Evolutionary conservation across 1,139 yeast species (phyloP).

Genomic region (Zygosaccharomyces sapae): DNA sequence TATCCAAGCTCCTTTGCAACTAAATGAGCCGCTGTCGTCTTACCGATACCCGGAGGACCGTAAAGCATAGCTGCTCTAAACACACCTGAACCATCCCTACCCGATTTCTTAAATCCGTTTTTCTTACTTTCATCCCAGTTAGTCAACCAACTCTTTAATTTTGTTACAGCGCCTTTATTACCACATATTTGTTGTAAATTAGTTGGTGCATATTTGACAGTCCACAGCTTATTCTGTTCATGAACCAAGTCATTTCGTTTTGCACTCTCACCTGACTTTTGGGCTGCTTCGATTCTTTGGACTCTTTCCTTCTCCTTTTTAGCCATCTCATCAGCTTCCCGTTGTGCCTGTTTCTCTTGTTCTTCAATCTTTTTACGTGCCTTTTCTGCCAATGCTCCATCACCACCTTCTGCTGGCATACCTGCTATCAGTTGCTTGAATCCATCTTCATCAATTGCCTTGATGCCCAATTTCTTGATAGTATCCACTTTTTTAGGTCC

Average conservation of each 20-base stretch:
- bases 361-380: constrained; percentile 66
- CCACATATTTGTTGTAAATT: constrained; percentile 79
- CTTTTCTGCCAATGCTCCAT: constrained; percentile 67
- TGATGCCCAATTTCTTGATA: constrained; percentile 66
- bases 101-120: constrained; percentile 53
- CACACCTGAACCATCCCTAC: constrained; percentile 56
- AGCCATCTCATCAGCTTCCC: constrained; percentile 49
- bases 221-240: constrained; percentile 70
- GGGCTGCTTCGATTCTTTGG: constrained; percentile 27
- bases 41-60: constrained; percentile 85
- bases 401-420: constrained; percentile 94
- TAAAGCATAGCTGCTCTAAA: constrained; percentile 80
- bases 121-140: constrained; percentile 65
- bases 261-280: constrained; percentile 24
- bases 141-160: constrained; percentile 67
- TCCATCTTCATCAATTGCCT: constrained; percentile 85
- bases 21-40: constrained; percentile 75
- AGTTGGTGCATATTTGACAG: constrained; percentile 87
- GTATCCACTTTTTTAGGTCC: constrained; percentile 92
- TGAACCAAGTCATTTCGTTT: constrained; percentile 24
- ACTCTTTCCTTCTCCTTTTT: constrained; percentile 37
- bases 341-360: constrained; percentile 53
- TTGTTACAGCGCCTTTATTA: constrained; percentile 69
- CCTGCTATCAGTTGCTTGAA: constrained; percentile 64
- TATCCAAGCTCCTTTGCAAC: constrained; percentile 65